Base-by-base conservation (phyloP, 2,329 filamentous ascomycete genomes). In the Fusarium cyanostomum region DNA sequence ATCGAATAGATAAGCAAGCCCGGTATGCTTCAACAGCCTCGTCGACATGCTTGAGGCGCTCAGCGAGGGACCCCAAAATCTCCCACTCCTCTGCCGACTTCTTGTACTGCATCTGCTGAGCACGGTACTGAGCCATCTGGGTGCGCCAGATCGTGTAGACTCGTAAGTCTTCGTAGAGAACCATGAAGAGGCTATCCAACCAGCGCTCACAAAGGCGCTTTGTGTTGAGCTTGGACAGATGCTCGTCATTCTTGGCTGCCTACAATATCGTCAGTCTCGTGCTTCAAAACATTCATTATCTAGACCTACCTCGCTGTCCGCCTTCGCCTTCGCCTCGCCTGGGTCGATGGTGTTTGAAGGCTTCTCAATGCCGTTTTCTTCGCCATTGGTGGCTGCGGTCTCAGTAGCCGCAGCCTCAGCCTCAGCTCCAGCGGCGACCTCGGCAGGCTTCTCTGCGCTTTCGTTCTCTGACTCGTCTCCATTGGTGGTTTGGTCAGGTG, bases 71-170 rank as follows among this genome's bases (percentile, higher is more conserved):
- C 35, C 95, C 95, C 0, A 99, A 85, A 49, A 99, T 97, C 78
- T 99, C 95, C 95, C 95, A 99, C 75, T 99, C 95, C 68, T 97
- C 93, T 2, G 94, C 91, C 1, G 91, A 95, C 80, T 98, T 99
- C 79, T 95, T 95, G 81, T 98, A 99, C 67, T 96, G 90, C 77
- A 97, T 89, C 62, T 94, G 91, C 76, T 98, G 94, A 51, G 94
- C 92, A 18, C 92, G 89, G 74, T 94, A 97, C 75, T 98, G 94
- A 0, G 93, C 92, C 87, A 98, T 95, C 76, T 99, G 95, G 1
- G 95, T 98, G 54, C 95, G 90, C 95, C 95, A 99, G 76, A 99
- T 99, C 11, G 95, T 99, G 81, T 99, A 99, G 41, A 99, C 94
- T 45, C 95, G 92, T 15, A 99, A 85, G 73, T 99, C 95, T 77